Conservation (phyloP, 1,139 yeast species). For the Scheffersomyces cryptocercus region DNA sequence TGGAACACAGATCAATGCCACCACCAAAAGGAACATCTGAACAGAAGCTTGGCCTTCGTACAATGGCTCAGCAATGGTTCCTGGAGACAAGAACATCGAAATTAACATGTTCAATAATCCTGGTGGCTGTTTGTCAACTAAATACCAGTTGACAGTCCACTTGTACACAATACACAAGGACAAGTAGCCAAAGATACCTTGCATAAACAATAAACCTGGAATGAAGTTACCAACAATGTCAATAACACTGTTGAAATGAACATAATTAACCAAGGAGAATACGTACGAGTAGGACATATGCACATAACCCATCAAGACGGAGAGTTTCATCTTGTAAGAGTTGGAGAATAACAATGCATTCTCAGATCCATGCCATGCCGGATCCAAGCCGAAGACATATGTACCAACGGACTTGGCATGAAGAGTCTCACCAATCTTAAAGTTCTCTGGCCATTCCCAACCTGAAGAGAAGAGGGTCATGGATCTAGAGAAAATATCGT, state of each 20-base stretch:
- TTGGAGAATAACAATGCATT: constrained; percentile 87
- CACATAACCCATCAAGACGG: constrained; percentile 89
- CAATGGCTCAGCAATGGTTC: constrained; percentile 76
- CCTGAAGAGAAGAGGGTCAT: constrained; percentile 85
- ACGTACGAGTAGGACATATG: constrained; percentile 92
- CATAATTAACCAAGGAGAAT: constrained; percentile 81
- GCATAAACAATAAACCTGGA: constrained; percentile 94
- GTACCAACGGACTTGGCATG: constrained; percentile 22
- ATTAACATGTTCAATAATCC: constrained; percentile 92
- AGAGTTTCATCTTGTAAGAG: constrained; percentile 94
- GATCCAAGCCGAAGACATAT: constrained; percentile 86
- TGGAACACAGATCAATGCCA: constrained; percentile 91
- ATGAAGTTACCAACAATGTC: constrained; percentile 92
- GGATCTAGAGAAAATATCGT: constrained; percentile 88
- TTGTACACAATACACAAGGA: constrained; percentile 83
- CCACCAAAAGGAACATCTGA: constrained; percentile 68
- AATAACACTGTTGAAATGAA: constrained; percentile 70
- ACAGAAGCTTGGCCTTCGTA: constrained; percentile 83
- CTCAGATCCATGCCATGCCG: constrained; percentile 97
- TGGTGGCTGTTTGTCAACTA: constrained; percentile 76
- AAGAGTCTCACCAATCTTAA: constrained; percentile 14
- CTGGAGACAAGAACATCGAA: constrained; percentile 94
- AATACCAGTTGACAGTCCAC: constrained; percentile 94
- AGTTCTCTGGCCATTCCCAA: constrained; percentile 83
- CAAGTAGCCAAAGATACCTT: constrained; percentile 90